Base-by-base conservation (phyloP, 192 early-diverging fungal genomes). In the Coemansia sp. region DNA sequence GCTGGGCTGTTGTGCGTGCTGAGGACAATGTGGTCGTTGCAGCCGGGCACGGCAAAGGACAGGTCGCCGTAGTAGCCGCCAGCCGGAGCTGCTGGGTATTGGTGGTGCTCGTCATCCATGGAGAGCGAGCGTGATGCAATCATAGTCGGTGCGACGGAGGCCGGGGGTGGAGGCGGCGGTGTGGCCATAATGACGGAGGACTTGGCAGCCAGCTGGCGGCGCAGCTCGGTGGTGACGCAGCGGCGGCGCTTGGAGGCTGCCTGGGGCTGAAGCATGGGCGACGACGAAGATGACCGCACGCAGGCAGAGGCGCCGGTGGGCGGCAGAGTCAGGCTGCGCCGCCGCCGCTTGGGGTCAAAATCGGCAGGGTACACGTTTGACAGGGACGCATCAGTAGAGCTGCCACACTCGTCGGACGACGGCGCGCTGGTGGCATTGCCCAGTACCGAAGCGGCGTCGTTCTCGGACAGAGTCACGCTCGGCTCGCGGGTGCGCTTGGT, bases 151-250 rank as follows among this genome's bases (percentile, higher is more conserved):
- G 56, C 39, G 14, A 51, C 40, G 10, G 42, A 26, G 6, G 67
- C 35, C 3, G 40, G 58, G 8, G 37, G 31, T 6, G 38, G 60
- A 23, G 45, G 58, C n/a, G 62, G 70, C 34, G 66, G 70, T 13
- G 70, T 61, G 10, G 60, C 61, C 20, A 71, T 56, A 14, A 77
- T 66, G 8, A 38, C 51, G 13, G 70, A 62, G 0, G 70, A 60
- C 63, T 71, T 78, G n/a, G 76, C 71, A 1, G 71, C 76, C 50
- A 78, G 67, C 63, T 78, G 76, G 46, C 73, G 72, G 76, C 76
- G 76, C 71, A 78, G 63, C 18, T 78, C 76, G 35, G 46, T 63
- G 26, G 76, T 78, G 37, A 73, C 70, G 60, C 76, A 78, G 59
- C 75, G 70, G 16, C 75, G 65, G 57, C 76, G 76, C 76, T 78